Percentiles rank a stretch among this genome's conserved stretches.
Evolutionary conservation across 83 land plant genomes (phyloP).

Genomic region (Picea mariana): DNA sequence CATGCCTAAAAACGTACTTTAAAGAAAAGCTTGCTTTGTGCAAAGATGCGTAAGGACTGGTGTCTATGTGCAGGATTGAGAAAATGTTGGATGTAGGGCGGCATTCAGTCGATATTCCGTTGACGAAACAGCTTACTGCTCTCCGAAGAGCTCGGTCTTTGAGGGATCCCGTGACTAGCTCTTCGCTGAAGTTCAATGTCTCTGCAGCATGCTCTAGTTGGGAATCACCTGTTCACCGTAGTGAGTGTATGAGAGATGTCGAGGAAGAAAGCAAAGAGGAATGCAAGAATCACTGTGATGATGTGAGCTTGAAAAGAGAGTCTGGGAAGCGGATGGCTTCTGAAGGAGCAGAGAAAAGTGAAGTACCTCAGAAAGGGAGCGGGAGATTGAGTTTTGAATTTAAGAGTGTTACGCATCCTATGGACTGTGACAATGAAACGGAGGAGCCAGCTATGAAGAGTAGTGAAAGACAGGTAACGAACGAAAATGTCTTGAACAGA

Average conservation of each 20-base stretch:
- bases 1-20: background rate
- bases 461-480: background rate
- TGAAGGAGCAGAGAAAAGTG: background rate
- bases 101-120: conserved; percentile 53
- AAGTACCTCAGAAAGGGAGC: background rate
- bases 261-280: background rate
- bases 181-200: conserved; percentile 48
- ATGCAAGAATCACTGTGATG: background rate
- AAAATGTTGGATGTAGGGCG: conserved; percentile 24
- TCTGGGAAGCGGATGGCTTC: background rate
- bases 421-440: background rate
- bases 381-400: conserved; percentile 12
- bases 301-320: background rate
- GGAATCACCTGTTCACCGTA: conserved; percentile 14
- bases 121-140: conserved; percentile 57
- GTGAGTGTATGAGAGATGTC: background rate
- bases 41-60: background rate
- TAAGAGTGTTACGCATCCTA: background rate
- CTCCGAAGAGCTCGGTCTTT: conserved; percentile 51
- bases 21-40: background rate
- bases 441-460: background rate
- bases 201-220: conserved; percentile 18
- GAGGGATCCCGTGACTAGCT: conserved; percentile 66
- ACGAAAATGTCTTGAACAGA: conserved; percentile 8
- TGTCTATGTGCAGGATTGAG: background rate